These are phyloP conservation scores for Penicillium olsonii DNA, from an alignment of 2,329 filamentous ascomycete genomes.

Conservation along the genomic window DNA sequence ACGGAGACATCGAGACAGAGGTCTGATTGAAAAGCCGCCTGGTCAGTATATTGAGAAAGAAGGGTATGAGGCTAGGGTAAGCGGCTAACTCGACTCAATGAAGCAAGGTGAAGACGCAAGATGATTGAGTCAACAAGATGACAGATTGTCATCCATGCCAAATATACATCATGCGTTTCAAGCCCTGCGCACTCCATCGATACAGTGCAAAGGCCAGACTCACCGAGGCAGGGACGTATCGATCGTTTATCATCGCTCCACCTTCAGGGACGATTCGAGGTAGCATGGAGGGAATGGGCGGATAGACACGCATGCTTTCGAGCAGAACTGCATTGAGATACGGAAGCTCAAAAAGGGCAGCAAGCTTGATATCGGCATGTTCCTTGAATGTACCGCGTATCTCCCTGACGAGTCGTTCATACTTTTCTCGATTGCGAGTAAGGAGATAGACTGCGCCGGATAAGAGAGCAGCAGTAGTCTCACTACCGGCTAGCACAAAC, in stretches of 20 bases:
- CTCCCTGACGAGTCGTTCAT: slow-evolving; percentile 24
- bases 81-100: not conserved
- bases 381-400: slow-evolving; percentile 27
- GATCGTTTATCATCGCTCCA: slow-evolving; percentile 28
- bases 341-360: slow-evolving; percentile 13
- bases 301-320: slow-evolving; percentile 30
- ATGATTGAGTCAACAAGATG: no score
- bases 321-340: slow-evolving; percentile 31
- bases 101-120: no score
- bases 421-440: slow-evolving; percentile 19
- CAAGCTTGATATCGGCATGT: slow-evolving; percentile 21
- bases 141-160: no score
- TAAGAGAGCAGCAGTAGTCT: slow-evolving; percentile 26
- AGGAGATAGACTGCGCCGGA: slow-evolving; percentile 29
- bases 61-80: not conserved
- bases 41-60: not conserved
- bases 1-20: slow-evolving; percentile 18
- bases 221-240: slow-evolving; percentile 30
- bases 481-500: slow-evolving; percentile 27
- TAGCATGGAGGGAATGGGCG: slow-evolving; percentile 32
- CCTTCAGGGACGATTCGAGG: slow-evolving; percentile 32
- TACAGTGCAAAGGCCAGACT: slow-evolving; percentile 6
- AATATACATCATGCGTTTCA: not conserved
- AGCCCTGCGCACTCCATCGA: no score
- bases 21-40: slow-evolving; percentile 4